phyloP scores from a whole-genome alignment of 2,329 filamentous ascomycete genomes.

The Ophiostoma ips region DNA sequence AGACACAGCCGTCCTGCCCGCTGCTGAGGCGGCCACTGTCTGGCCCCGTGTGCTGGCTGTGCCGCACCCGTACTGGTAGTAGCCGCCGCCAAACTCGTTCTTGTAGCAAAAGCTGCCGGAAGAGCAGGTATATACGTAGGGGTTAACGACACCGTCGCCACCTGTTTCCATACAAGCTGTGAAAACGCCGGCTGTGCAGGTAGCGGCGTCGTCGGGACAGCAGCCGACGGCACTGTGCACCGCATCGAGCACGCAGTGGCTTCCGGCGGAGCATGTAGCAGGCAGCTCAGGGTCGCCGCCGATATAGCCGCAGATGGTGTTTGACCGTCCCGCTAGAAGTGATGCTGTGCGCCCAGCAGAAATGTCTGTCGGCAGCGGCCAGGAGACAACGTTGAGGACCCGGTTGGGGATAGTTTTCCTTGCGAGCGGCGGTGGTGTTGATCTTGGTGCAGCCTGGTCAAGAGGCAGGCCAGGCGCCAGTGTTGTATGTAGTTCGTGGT shows the following conservation, averaged over 20 bases:
- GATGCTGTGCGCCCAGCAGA: too few species aligned
- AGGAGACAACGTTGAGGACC: slow-evolving; percentile 21
- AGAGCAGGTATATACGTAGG: slow-evolving; percentile 43
- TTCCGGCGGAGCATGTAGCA: slow-evolving; percentile 43
- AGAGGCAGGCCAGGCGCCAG: background rate
- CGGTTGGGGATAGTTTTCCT: slow-evolving; percentile 17
- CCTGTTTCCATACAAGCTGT: slow-evolving; percentile 43
- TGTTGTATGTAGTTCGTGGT: background rate
- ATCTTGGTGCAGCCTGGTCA: background rate
- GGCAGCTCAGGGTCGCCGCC: slow-evolving; percentile 36
- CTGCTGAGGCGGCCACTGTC: slow-evolving; percentile 32
- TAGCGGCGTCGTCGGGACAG: slow-evolving; percentile 35
- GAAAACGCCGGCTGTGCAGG: slow-evolving; percentile 41
- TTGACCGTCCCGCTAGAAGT: slow-evolving; percentile 22
- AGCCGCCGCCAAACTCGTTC: slow-evolving; percentile 41
- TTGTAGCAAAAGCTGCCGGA: slow-evolving; percentile 38
- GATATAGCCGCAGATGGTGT: slow-evolving; percentile 46
- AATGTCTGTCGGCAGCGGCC: slow-evolving; percentile 27
- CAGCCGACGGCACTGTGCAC: slow-evolving; percentile 18
- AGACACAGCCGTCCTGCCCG: slow-evolving; percentile 25
- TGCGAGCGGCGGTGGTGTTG: slow-evolving; percentile 16
- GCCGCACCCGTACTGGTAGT: slow-evolving; percentile 44
- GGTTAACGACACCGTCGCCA: slow-evolving; percentile 33
- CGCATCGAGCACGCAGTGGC: slow-evolving; percentile 41
- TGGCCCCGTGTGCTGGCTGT: slow-evolving; percentile 33